These are phyloP conservation scores for Aspergillus floridensis DNA, from an alignment of 2,329 filamentous ascomycete species.

Conservation along the genomic window DNA sequence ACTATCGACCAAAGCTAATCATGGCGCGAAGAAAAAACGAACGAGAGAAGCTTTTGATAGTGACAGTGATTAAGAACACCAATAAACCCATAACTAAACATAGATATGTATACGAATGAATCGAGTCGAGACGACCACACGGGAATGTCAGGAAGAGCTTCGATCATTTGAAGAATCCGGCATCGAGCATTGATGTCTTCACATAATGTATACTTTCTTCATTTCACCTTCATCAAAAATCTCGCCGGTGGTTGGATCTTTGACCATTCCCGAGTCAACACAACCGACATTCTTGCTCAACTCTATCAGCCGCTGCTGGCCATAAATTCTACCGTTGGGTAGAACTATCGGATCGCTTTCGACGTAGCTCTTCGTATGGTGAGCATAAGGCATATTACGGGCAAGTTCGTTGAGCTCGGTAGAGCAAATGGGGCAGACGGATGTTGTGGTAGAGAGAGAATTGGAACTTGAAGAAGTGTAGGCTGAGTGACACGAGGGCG, in stretches of 20 bases:
- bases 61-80: slow-evolving; percentile 11
- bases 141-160: neutral
- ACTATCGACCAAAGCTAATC: slow-evolving; percentile 7
- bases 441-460: slow-evolving; percentile 60
- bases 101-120: neutral
- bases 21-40: slow-evolving; percentile 36
- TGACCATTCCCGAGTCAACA: slow-evolving; percentile 63
- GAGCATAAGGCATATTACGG: slow-evolving; percentile 83
- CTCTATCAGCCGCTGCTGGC: slow-evolving; percentile 67
- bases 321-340: slow-evolving; percentile 84
- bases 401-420: slow-evolving; percentile 93
- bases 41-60: slow-evolving; percentile 33
- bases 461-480: slow-evolving; percentile 56
- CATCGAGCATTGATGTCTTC: slow-evolving; percentile 13
- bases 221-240: slow-evolving; percentile 61
- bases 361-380: slow-evolving; percentile 91
- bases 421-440: slow-evolving; percentile 91
- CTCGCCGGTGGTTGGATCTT: slow-evolving; percentile 75
- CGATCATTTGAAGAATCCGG: neutral
- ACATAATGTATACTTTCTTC: slow-evolving; percentile 91
- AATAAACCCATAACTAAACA: neutral
- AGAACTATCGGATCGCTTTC: slow-evolving; percentile 82
- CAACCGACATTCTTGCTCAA: slow-evolving; percentile 74
- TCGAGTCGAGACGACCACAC: neutral
- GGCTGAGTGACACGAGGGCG: slow-evolving; percentile 80